phyloP scores from a whole-genome alignment of 352 stramenopile genomes.

The Globisporangium emineosum region DNA sequence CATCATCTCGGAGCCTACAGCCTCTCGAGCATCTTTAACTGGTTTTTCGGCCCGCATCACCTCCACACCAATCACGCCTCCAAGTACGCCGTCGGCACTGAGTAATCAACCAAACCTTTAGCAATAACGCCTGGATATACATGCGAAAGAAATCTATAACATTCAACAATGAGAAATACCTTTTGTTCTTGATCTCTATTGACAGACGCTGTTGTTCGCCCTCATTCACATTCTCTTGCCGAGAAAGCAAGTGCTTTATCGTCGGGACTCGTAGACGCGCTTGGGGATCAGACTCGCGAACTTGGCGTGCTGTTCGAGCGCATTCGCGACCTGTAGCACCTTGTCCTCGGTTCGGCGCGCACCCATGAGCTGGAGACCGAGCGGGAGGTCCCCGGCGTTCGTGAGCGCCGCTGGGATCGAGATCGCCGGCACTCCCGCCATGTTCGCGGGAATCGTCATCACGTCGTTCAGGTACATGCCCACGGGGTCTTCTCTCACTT shows the following conservation, averaged over 20 bases:
- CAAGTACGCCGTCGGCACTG: background rate
- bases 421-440: slow-evolving; percentile 85
- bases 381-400: slow-evolving; percentile 48
- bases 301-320: slow-evolving; percentile 49
- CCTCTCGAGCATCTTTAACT: background rate
- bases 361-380: slow-evolving; percentile 80
- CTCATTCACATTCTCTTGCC: background rate
- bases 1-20: background rate
- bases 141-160: background rate
- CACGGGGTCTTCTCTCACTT: slow-evolving; percentile 65
- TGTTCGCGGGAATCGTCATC: slow-evolving; percentile 89
- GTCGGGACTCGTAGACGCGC: slow-evolving; percentile 43
- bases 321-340: slow-evolving; percentile 59
- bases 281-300: slow-evolving; percentile 48
- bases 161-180: background rate
- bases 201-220: background rate
- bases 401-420: slow-evolving; percentile 74
- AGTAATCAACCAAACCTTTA: background rate
- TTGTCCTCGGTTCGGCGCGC: slow-evolving; percentile 56
- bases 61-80: background rate
- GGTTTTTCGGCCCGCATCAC: slow-evolving; percentile 1
- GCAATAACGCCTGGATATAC: no score
- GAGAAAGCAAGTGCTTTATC: slow-evolving; percentile 4
- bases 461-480: slow-evolving; percentile 91
- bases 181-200: slow-evolving; percentile 10